These are phyloP conservation scores for Pleurozium schreberi DNA, from an alignment of 225 moss, liverwort and hornwort species.

Conservation along the genomic window DNA sequence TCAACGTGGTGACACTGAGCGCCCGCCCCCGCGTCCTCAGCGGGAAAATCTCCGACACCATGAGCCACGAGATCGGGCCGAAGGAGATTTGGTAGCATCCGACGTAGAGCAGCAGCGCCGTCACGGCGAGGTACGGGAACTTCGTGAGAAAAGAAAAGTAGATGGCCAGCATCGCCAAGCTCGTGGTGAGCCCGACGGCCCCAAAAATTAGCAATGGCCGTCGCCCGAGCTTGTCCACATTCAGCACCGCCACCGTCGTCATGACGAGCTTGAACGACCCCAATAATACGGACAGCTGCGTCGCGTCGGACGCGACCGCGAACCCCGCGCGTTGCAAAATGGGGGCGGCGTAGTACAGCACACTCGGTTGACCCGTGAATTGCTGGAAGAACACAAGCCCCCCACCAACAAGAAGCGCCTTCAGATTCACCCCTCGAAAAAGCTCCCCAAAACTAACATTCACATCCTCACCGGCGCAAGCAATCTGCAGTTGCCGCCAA, in stretches of 20 bases:
- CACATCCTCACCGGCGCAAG: conserved; percentile 30
- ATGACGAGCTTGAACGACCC: conserved; percentile 70
- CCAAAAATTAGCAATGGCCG: conserved; percentile 75
- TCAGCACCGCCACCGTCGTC: conserved; percentile 61
- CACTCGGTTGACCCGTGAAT: conserved; percentile 92
- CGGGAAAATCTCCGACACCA: conserved; percentile 93
- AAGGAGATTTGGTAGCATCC: conserved; percentile 91
- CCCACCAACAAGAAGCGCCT: conserved; percentile 61
- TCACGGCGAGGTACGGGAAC: conserved; percentile 62
- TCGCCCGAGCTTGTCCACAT: conserved; percentile 79
- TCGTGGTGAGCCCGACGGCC: conserved; percentile 49
- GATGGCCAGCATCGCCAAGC: conserved; percentile 50
- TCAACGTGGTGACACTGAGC: conserved; percentile 62
- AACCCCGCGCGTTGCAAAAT: conserved; percentile 87
- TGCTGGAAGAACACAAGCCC: conserved; percentile 91
- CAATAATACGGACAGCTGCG: conserved; percentile 59
- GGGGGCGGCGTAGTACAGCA: conserved; percentile 89
- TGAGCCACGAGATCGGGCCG: conserved; percentile 92
- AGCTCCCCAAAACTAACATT: conserved; percentile 51
- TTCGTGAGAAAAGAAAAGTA: conserved; percentile 64
- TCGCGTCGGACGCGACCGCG: conserved; percentile 72
- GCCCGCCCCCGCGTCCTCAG: conserved; percentile 74
- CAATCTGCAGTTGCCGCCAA: conserved; percentile 27
- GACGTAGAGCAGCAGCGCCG: conserved; percentile 67
- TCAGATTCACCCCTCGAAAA: conserved; percentile 72